phyloP scores from a whole-genome alignment of 257 asterid species.

The Solanum rostratum region DNA sequence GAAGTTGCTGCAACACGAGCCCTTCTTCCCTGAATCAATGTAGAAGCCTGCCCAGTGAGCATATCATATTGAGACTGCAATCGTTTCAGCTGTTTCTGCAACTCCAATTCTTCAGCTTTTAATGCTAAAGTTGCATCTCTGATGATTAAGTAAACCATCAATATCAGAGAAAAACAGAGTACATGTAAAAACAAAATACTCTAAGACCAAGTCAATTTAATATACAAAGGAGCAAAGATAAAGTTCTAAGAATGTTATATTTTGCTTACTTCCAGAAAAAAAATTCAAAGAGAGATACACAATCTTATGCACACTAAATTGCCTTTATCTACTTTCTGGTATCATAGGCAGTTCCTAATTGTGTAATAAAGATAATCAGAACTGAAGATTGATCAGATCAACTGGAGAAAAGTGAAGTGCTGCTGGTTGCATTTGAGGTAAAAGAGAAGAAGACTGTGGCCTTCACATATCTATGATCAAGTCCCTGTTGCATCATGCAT shows the following conservation, averaged over 20 bases:
- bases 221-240: background rate
- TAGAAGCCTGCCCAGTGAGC: constrained; percentile 84
- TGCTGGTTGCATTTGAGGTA: background rate
- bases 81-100: constrained; percentile 84
- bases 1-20: constrained; percentile 93
- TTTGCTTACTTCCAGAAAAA: background rate
- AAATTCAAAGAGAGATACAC: background rate
- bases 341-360: background rate
- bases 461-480: background rate
- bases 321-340: background rate
- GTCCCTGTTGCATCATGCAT: background rate
- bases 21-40: constrained; percentile 91
- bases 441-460: background rate
- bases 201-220: background rate
- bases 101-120: constrained; percentile 80
- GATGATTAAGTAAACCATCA: constrained; percentile 18
- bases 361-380: background rate
- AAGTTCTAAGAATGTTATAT: background rate
- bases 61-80: constrained; percentile 74
- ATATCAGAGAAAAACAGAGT: constrained; percentile 7
- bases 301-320: background rate
- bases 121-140: constrained; percentile 87
- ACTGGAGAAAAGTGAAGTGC: background rate
- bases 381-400: background rate
- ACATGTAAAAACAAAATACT: background rate